Base-by-base conservation (phyloP, 345 rosid species). In the Populus simonii region DNA sequence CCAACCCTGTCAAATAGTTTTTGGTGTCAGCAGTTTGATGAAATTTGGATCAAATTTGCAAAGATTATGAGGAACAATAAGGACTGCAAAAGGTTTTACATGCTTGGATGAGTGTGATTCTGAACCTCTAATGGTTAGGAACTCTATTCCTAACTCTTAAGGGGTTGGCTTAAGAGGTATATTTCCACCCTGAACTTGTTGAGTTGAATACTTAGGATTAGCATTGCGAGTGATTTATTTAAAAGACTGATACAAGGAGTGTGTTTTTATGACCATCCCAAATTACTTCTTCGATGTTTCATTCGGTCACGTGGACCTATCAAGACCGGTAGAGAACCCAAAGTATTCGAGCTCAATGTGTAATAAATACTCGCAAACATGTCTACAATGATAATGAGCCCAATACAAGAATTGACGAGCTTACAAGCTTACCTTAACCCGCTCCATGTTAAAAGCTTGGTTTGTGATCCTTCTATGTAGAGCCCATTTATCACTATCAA, bases 401-500 rank as follows among this genome's bases (percentile, higher is more conserved):
- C 7, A 31, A 16, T 25, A 31, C 35, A 29, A 66, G 18, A 65
- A 6, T 29, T 6, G 39, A 0, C 13, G 8, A 0, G 15, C 6
- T 6, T 25, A 7, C 35, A 11, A 13, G n/a, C 36, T 79, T 27
- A 94, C 97, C 97, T 89, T 93, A 67, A 93, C 90, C 73, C 85
- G 87, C 49, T 90, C 95, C 86, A 86, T 82, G 22, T 71, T 80
- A 43, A 93, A 90, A 76, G 95, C 97, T 79, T 85, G 95, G 78
- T 83, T 86, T 0, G 88, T 80, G 68, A 94, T 87, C 82, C 92
- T 80, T 79, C 97, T 76, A 35, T 90, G 99, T 3, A 84, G 47
- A 20, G 89, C 91, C 96, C 98, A 95, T 75, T 83, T 80, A 29
- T 84, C 80, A 4, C 98, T 97, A 9, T 82, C 76, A 57, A 95